Conservation (phyloP, 1,284 basidiomycete genomes). For the Ustilago vetiveriae region DNA sequence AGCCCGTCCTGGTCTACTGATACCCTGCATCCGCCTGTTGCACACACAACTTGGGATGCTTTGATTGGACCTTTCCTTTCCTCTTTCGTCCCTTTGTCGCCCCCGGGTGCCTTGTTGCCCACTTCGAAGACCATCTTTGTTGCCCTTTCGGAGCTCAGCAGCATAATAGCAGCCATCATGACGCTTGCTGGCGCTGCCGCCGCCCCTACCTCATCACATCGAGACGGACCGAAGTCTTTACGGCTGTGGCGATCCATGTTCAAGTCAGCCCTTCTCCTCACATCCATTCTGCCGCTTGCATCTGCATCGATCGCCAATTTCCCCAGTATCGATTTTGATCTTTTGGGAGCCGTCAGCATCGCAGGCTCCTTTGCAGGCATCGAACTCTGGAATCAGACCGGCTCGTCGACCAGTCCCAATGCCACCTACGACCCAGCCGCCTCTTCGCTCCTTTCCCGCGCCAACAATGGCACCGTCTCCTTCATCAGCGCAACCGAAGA, state of each 20-base stretch:
- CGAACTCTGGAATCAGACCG: conserved; percentile 52
- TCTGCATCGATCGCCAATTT: conserved; percentile 43
- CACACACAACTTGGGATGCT: conserved; percentile 21
- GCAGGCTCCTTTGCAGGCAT: conserved; percentile 60
- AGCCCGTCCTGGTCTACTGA: too few relatives aligned
- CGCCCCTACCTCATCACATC: conserved; percentile 11
- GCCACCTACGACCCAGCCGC: conserved; percentile 46
- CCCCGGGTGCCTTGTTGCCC: not conserved
- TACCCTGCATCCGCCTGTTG: not conserved
- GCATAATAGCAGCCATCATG: conserved; percentile 4
- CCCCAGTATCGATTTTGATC: conserved; percentile 61
- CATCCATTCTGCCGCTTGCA: conserved; percentile 9
- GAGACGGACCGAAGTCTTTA: not conserved
- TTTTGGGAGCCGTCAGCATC: conserved; percentile 58
- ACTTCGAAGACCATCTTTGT: not conserved
- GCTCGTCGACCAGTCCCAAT: conserved; percentile 43
- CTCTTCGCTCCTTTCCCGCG: conserved; percentile 58
- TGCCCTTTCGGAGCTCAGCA: too few relatives aligned
- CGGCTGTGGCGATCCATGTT: conserved; percentile 20
- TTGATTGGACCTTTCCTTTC: not conserved
- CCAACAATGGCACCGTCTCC: conserved; percentile 56
- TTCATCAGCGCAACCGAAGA: conserved; percentile 62
- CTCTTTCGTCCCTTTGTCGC: not conserved
- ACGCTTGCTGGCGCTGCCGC: not conserved
- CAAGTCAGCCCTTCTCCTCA: conserved; percentile 30